Evolutionary conservation across 306 rosid genomes (phyloP).

Genomic region (Vigna trinervia): DNA sequence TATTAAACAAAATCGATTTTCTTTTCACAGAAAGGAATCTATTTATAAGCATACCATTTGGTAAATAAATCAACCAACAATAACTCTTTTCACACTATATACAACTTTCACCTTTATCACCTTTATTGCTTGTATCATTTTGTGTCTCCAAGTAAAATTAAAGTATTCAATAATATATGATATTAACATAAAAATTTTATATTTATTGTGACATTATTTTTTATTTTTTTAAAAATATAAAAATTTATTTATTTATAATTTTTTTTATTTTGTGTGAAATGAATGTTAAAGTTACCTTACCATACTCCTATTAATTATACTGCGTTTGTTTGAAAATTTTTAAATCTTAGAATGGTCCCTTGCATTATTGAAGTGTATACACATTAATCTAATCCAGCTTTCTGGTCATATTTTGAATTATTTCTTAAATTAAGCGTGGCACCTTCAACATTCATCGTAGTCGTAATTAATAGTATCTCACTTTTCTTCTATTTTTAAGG

Average conservation of each 20-base stretch:
- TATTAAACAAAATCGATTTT: too few species aligned
- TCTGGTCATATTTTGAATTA: neutral
- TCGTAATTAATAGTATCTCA: neutral
- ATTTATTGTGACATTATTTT: too few species aligned
- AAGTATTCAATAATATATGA: neutral
- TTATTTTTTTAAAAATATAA: too few species aligned
- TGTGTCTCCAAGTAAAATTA: neutral
- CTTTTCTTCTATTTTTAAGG: conserved; percentile 7
- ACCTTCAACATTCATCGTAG: neutral
- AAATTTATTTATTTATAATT: too few species aligned
- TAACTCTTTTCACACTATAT: neutral
- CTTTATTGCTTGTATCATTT: neutral
- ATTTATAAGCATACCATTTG: neutral
- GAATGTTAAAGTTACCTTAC: too few species aligned
- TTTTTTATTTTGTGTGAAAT: too few species aligned
- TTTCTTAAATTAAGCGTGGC: neutral
- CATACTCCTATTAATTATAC: neutral
- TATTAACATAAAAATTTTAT: too few species aligned
- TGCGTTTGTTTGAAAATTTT: neutral
- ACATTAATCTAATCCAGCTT: neutral
- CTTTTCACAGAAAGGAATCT: neutral
- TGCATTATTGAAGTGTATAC: neutral
- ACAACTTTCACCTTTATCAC: neutral
- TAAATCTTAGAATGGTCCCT: neutral
- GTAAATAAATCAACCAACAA: neutral